Percentiles rank a stretch among this genome's conserved stretches.
phyloP scores from a whole-genome alignment of 208 protist species.

The Phytomonas sp. region DNA sequence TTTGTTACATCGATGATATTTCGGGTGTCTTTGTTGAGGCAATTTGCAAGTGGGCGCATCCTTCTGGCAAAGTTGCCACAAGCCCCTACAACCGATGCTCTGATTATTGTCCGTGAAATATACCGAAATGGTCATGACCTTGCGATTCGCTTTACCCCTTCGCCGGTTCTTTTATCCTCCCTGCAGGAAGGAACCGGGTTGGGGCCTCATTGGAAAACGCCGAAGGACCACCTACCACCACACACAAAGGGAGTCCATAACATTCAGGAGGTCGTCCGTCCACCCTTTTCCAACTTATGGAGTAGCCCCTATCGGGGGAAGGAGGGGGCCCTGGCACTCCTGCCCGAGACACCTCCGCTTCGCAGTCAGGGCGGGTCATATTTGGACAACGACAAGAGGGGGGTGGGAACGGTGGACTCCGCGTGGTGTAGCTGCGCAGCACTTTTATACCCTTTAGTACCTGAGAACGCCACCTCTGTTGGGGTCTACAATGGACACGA shows the following conservation, averaged over 20 bases:
- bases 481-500: background rate
- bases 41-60: background rate
- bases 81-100: background rate
- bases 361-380: too few relatives aligned
- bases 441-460: conserved; percentile 20
- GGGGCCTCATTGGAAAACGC: background rate
- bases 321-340: background rate
- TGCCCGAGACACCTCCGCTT: too few relatives aligned
- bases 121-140: background rate
- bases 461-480: background rate
- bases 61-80: background rate
- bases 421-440: conserved; percentile 14
- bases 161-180: background rate
- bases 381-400: background rate
- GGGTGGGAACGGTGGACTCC: background rate
- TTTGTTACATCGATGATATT: background rate
- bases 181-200: background rate
- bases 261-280: background rate
- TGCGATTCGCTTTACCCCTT: background rate
- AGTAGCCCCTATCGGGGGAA: background rate
- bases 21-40: background rate
- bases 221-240: background rate
- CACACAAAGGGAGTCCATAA: background rate
- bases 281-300: background rate
- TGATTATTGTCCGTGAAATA: background rate